Conservation (phyloP, 2,329 filamentous ascomycete species). For the Orbilia quercus region DNA sequence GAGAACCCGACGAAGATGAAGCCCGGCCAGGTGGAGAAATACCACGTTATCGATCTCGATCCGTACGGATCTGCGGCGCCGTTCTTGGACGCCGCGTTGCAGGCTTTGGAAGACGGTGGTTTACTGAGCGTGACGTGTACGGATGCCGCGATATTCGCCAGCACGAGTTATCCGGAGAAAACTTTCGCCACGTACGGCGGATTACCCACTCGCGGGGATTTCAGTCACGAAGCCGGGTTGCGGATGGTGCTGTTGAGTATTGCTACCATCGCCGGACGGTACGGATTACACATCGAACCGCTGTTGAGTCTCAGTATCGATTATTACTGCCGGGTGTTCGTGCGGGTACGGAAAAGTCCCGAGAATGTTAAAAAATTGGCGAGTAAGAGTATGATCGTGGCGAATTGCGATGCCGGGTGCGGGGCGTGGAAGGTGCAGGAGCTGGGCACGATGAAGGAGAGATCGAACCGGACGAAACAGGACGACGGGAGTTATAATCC, state of each 20-base stretch:
- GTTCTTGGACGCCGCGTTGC: constrained; percentile 90
- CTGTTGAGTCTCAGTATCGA: constrained; percentile 93
- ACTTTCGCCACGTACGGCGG: constrained; percentile 94
- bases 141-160: constrained; percentile 93
- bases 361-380: constrained; percentile 89
- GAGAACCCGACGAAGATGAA: constrained; percentile 35
- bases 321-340: constrained; percentile 91
- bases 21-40: constrained; percentile 67
- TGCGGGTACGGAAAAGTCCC: constrained; percentile 81
- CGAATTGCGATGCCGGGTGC: constrained; percentile 89
- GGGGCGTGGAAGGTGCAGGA: constrained; percentile 89
- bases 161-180: constrained; percentile 93
- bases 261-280: constrained; percentile 81
- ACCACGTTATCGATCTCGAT: constrained; percentile 95
- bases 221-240: constrained; percentile 89
- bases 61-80: constrained; percentile 93
- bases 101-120: constrained; percentile 83
- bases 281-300: constrained; percentile 89
- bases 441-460: constrained; percentile 75
- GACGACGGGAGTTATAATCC: constrained; percentile 64
- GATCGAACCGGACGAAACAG: constrained; percentile 63
- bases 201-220: constrained; percentile 81
- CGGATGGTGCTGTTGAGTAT: constrained; percentile 86
- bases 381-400: constrained; percentile 91
- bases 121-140: constrained; percentile 96